phyloP scores from a whole-genome alignment of 2,329 filamentous ascomycete genomes.

The Verticillium zaregamsianum region DNA sequence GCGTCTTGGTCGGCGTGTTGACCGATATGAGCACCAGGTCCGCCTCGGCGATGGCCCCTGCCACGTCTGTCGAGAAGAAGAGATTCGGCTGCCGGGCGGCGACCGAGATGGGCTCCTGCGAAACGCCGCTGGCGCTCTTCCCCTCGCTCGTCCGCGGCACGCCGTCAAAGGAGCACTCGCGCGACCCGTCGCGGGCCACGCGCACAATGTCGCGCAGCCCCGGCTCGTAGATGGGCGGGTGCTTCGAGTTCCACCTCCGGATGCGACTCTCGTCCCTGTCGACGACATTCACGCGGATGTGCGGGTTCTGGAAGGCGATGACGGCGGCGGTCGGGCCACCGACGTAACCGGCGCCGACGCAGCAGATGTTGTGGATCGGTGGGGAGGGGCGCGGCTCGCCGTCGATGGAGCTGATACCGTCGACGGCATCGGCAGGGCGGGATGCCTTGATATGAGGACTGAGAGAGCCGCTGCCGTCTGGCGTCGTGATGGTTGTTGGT shows the following conservation, averaged over 20 bases:
- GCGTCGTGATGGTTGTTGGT: no score
- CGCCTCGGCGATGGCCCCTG: conserved; percentile 57
- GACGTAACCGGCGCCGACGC: conserved; percentile 72
- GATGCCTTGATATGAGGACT: no score
- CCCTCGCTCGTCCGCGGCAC: conserved; percentile 25
- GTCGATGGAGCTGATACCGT: no score
- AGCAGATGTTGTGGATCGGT: conserved; percentile 58
- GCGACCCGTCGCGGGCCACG: conserved; percentile 55
- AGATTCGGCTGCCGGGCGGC: conserved; percentile 57
- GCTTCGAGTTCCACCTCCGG: conserved; percentile 66
- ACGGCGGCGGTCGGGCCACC: conserved; percentile 73
- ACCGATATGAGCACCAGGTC: conserved; percentile 73
- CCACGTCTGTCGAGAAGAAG: conserved; percentile 71
- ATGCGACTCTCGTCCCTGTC: conserved; percentile 65
- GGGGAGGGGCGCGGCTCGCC: neutral
- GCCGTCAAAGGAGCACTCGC: conserved; percentile 33
- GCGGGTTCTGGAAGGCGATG: conserved; percentile 68
- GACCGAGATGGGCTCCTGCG: conserved; percentile 23
- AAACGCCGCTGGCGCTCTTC: conserved; percentile 15
- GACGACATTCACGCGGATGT: conserved; percentile 69
- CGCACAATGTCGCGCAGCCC: conserved; percentile 65
- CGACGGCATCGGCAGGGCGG: no score
- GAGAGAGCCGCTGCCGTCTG: no score
- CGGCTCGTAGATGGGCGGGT: conserved; percentile 73
- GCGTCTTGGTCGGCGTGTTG: conserved; percentile 73